Evolutionary conservation across 1,284 basidiomycete genomes (phyloP).

Genomic region (Fomitiporia mediterranea): DNA sequence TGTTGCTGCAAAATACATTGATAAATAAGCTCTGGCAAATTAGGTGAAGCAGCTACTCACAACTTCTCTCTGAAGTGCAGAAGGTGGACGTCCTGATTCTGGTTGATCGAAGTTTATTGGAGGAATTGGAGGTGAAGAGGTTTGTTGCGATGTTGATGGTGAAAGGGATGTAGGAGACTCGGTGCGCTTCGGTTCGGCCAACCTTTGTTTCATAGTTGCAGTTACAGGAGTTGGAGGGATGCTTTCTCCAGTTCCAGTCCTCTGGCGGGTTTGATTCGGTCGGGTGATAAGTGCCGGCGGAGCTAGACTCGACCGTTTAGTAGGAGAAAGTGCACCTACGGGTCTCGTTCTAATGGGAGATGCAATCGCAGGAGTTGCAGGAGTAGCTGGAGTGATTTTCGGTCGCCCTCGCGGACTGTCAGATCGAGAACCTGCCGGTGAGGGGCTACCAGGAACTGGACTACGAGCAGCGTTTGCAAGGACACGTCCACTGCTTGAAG

Average conservation of each 20-base stretch:
- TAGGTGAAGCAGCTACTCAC: background rate
- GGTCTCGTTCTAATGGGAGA: slow-evolving; percentile 29
- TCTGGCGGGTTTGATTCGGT: slow-evolving; percentile 33
- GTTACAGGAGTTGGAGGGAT: slow-evolving; percentile 9
- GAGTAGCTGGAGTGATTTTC: slow-evolving; percentile 28
- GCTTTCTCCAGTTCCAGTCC: slow-evolving; percentile 4
- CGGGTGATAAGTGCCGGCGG: slow-evolving; percentile 23
- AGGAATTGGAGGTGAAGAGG: slow-evolving; percentile 24
- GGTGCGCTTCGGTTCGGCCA: slow-evolving; percentile 1
- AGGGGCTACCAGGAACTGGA: slow-evolving; percentile 24
- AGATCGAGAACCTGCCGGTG: slow-evolving; percentile 38
- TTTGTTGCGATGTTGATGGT: slow-evolving; percentile 9
- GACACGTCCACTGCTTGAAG: slow-evolving; percentile 35
- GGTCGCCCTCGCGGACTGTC: slow-evolving; percentile 40
- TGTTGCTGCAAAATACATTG: background rate
- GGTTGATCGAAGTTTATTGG: slow-evolving; percentile 14
- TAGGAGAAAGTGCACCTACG: slow-evolving; percentile 33
- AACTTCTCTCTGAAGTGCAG: slow-evolving; percentile 21
- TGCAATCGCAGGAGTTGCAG: slow-evolving; percentile 38
- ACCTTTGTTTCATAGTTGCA: background rate
- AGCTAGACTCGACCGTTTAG: slow-evolving; percentile 25
- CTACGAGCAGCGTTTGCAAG: slow-evolving; percentile 35
- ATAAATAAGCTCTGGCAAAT: background rate
- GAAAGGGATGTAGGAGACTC: slow-evolving; percentile 10
- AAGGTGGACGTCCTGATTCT: slow-evolving; percentile 24